Evolutionary conservation across 352 stramenopile species (phyloP).

Genomic region (Bremia lactucae): DNA sequence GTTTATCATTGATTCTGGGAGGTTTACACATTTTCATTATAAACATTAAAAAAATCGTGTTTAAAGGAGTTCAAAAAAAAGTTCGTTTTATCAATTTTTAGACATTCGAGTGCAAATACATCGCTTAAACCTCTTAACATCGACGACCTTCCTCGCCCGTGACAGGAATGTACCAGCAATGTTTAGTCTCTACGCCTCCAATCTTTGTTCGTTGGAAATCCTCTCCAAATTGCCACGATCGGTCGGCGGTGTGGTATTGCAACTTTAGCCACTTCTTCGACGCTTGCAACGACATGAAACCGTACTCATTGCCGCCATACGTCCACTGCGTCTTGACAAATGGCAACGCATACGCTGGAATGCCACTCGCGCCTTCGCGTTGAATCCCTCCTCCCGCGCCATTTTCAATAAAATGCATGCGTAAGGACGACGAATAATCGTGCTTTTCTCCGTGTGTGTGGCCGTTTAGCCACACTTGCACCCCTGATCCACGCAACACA

Average conservation of each 20-base stretch:
- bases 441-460: slow-evolving; percentile 28
- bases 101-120: too few species aligned
- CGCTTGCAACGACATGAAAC: slow-evolving; percentile 28
- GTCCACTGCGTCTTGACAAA: slow-evolving; percentile 42
- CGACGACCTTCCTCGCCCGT: neutral
- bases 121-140: neutral
- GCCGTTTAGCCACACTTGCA: slow-evolving; percentile 34
- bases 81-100: too few species aligned
- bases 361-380: slow-evolving; percentile 19
- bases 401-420: slow-evolving; percentile 58
- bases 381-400: slow-evolving; percentile 41
- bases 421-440: slow-evolving; percentile 30
- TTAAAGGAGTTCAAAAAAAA: too few species aligned
- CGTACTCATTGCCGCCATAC: slow-evolving; percentile 13
- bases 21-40: too few species aligned
- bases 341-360: slow-evolving; percentile 24
- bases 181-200: slow-evolving; percentile 3
- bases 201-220: slow-evolving; percentile 2
- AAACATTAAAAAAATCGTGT: too few species aligned
- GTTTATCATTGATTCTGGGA: too few species aligned
- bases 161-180: slow-evolving; percentile 9
- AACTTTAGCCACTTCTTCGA: slow-evolving; percentile 45
- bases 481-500: slow-evolving; percentile 7
- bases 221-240: slow-evolving; percentile 2
- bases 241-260: slow-evolving; percentile 5